Percentiles rank a stretch among this genome's conserved stretches.
Evolutionary conservation across 495 filamentous ascomycete genomes (phyloP).

Genomic region (Lepraria neglecta): DNA sequence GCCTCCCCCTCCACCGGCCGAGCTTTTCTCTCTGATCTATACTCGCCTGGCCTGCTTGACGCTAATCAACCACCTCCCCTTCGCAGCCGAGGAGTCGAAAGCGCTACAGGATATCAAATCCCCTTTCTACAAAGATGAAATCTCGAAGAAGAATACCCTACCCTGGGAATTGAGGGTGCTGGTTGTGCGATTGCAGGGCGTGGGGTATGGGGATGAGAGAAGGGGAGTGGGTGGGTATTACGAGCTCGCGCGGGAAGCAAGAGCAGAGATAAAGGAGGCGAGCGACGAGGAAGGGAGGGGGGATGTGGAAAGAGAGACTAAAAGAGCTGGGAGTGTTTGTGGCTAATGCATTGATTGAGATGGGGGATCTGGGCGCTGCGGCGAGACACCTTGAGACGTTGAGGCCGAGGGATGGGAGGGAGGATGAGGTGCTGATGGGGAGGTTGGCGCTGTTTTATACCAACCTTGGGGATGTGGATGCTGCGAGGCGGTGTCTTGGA

Average conservation of each 20-base stretch:
- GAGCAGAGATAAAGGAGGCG: slow-evolving; percentile 45
- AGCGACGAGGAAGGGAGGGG: slow-evolving; percentile 35
- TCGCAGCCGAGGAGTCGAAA: slow-evolving; percentile 83
- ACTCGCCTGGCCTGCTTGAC: slow-evolving; percentile 76
- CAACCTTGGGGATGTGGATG: slow-evolving; percentile 66
- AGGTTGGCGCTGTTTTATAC: slow-evolving; percentile 63
- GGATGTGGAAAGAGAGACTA: slow-evolving; percentile 63
- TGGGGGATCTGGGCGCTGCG: slow-evolving; percentile 79
- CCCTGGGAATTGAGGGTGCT: slow-evolving; percentile 86
- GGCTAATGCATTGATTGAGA: slow-evolving; percentile 77
- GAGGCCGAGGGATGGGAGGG: slow-evolving; percentile 25
- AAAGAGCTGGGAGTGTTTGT: slow-evolving; percentile 70
- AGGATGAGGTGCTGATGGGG: slow-evolving; percentile 33
- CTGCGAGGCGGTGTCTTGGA: slow-evolving; percentile 51
- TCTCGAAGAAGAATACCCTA: slow-evolving; percentile 37
- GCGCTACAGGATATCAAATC: slow-evolving; percentile 73
- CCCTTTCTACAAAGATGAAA: slow-evolving; percentile 57
- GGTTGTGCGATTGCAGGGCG: slow-evolving; percentile 71
- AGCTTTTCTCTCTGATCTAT: slow-evolving; percentile 77
- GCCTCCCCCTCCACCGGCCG: slow-evolving; percentile 45
- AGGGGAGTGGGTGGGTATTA: slow-evolving; percentile 83
- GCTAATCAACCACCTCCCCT: slow-evolving; percentile 57
- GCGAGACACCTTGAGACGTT: slow-evolving; percentile 54
- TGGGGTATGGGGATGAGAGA: slow-evolving; percentile 77
- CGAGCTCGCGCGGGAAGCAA: slow-evolving; percentile 72